phyloP scores from a whole-genome alignment of 2,329 filamentous ascomycete species.

The Trichophyton mentagrophytes region DNA sequence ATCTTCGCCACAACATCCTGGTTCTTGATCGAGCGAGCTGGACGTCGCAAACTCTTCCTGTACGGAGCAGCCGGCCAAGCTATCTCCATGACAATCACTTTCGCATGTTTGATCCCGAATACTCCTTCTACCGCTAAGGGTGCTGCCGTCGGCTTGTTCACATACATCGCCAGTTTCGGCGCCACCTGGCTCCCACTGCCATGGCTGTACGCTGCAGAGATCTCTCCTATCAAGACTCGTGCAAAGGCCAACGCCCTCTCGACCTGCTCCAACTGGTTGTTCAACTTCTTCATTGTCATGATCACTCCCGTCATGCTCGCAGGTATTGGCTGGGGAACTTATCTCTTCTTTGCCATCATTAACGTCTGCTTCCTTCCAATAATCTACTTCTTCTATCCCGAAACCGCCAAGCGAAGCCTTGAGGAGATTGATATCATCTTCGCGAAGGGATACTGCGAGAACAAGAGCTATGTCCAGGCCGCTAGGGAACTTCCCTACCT shows the following conservation, averaged over 20 bases:
- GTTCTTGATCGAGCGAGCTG: conserved; percentile 33
- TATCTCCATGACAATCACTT: conserved; percentile 29
- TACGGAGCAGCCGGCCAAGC: conserved; percentile 29
- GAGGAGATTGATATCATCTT: conserved; percentile 19
- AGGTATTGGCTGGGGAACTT: conserved; percentile 24
- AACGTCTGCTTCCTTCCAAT: conserved; percentile 28
- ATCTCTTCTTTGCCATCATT: conserved; percentile 26
- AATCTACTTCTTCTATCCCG: conserved; percentile 40
- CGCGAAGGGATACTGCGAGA: conserved; percentile 18
- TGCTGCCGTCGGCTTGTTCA: conserved; percentile 49
- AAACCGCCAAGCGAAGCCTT: conserved; percentile 39
- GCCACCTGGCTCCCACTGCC: conserved; percentile 47
- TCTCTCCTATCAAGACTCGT: conserved; percentile 13
- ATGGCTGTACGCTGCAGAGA: conserved; percentile 16
- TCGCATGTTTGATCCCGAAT: conserved; percentile 27
- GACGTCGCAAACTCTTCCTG: conserved; percentile 33
- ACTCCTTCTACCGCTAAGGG: conserved; percentile 21
- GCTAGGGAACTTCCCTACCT: conserved; percentile 6
- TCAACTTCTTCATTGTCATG: conserved; percentile 17
- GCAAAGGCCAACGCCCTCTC: conserved; percentile 13
- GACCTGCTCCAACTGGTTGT: conserved; percentile 20
- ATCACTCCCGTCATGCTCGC: conserved; percentile 17
- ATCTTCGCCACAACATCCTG: conserved; percentile 24
- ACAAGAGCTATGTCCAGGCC: conserved; percentile 3
- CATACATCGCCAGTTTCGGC: conserved; percentile 57